These are phyloP conservation scores for Phytophthora megakarya DNA, from an alignment of 352 stramenopile species.

Conservation along the genomic window DNA sequence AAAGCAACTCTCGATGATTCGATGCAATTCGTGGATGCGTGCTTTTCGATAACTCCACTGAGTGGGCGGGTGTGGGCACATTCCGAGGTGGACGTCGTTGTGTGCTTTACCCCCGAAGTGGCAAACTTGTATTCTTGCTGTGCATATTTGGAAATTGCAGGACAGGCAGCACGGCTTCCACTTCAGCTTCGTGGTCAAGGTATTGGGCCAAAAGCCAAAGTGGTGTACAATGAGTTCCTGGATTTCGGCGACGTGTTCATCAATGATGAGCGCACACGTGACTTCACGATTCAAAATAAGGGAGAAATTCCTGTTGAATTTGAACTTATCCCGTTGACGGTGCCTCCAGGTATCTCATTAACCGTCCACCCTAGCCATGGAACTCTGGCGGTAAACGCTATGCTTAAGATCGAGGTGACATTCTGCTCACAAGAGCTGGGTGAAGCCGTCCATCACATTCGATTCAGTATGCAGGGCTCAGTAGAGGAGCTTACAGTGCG, in stretches of 20 bases:
- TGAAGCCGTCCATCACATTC: conserved; percentile 85
- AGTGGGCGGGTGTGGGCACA: conserved; percentile 92
- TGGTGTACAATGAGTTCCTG: conserved; percentile 93
- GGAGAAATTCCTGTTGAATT: conserved; percentile 93
- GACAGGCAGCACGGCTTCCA: conserved; percentile 87
- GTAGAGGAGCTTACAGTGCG: conserved; percentile 81
- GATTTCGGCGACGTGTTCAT: conserved; percentile 97
- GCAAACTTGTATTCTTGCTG: conserved; percentile 82
- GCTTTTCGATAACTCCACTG: conserved; percentile 90
- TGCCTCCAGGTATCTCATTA: conserved; percentile 43
- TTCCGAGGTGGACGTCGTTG: conserved; percentile 90
- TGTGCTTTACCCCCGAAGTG: conserved; percentile 88
- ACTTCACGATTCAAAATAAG: conserved; percentile 94
- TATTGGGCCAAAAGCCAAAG: conserved; percentile 92
- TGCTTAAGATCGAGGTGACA: conserved; percentile 81
- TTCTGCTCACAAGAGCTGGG: conserved; percentile 90
- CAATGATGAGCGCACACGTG: conserved; percentile 82
- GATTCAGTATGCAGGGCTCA: conserved; percentile 88
- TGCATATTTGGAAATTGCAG: conserved; percentile 91
- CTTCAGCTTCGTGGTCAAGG: conserved; percentile 89
- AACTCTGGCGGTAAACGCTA: conserved; percentile 76
- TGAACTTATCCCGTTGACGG: conserved; percentile 52
- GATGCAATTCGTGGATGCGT: conserved; percentile 95
- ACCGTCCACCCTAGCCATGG: conserved; percentile 53
- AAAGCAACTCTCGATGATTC: conserved; percentile 89